Evolutionary conservation across 176 grass and related monocot species (phyloP).

Genomic region (Calamus simplicifolius): DNA sequence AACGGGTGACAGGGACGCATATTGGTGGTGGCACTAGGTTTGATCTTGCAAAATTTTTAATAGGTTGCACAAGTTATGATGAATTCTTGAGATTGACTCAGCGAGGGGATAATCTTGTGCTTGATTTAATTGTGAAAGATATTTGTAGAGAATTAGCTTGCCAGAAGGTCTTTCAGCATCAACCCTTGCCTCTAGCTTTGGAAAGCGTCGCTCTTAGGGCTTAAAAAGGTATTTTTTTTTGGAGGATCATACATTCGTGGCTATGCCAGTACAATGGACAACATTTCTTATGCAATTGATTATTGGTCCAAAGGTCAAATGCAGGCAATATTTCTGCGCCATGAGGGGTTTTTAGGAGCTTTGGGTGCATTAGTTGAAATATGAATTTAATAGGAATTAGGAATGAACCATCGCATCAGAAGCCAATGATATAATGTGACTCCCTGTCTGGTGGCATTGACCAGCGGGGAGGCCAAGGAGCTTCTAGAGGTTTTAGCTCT

Average conservation of each 20-base stretch:
- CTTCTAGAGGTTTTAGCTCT: no score
- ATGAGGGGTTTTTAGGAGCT: slow-evolving; percentile 93
- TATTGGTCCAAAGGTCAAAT: slow-evolving; percentile 97
- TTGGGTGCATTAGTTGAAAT: slow-evolving; percentile 89
- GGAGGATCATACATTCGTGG: slow-evolving; percentile 96
- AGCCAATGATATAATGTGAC: no score
- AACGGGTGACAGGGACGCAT: slow-evolving; percentile 95
- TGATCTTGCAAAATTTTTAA: slow-evolving; percentile 95
- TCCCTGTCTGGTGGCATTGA: no score
- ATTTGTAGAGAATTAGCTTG: slow-evolving; percentile 93
- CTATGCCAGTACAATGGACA: slow-evolving; percentile 89
- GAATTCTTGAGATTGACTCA: slow-evolving; percentile 96
- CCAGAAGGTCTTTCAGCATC: slow-evolving; percentile 88
- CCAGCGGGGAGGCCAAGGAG: no score
- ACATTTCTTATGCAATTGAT: slow-evolving; percentile 90
- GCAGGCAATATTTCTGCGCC: slow-evolving; percentile 85
- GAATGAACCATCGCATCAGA: no score
- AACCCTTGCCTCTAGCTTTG: slow-evolving; percentile 97
- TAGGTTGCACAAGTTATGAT: slow-evolving; percentile 84
- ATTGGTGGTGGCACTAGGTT: slow-evolving; percentile 92
- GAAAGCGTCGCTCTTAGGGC: slow-evolving; percentile 84
- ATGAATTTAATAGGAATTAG: no score
- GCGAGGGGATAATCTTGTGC: slow-evolving; percentile 93
- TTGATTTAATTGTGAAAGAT: slow-evolving; percentile 96
- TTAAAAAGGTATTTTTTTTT: slow-evolving; percentile 86